Conservation (phyloP, 257 asterid genomes). For the Verbena officinalis region DNA sequence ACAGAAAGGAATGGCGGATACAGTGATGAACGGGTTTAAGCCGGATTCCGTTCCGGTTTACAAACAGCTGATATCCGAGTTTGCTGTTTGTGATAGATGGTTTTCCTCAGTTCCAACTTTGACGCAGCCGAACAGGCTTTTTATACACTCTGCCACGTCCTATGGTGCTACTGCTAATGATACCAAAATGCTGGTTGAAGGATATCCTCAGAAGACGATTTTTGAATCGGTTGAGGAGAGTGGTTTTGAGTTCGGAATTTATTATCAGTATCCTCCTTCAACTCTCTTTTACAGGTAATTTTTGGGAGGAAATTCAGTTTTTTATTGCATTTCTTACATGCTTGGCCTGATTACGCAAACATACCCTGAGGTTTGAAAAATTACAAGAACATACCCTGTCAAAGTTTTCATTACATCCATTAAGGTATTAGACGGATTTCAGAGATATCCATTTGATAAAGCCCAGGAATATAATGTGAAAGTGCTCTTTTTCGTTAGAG, state of each 20-base stretch:
- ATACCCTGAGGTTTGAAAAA: too few relatives aligned
- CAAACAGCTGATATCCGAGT: slow-evolving; percentile 56
- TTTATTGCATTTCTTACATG: background rate
- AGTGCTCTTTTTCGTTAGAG: too few relatives aligned
- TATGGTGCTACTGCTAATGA: slow-evolving; percentile 60
- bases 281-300: slow-evolving; percentile 68
- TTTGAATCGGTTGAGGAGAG: slow-evolving; percentile 66
- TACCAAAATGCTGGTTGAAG: slow-evolving; percentile 51
- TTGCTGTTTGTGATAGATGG: slow-evolving; percentile 83
- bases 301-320: too few relatives aligned
- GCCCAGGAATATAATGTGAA: too few relatives aligned
- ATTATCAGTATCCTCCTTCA: slow-evolving; percentile 65
- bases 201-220: slow-evolving; percentile 72
- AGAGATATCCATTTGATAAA: too few relatives aligned
- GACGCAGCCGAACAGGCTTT: slow-evolving; percentile 79
- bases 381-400: too few relatives aligned
- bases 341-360: too few relatives aligned
- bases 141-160: slow-evolving; percentile 74
- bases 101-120: slow-evolving; percentile 58
- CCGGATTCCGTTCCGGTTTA: slow-evolving; percentile 63
- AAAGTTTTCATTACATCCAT: too few relatives aligned
- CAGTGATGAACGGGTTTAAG: slow-evolving; percentile 68
- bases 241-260: slow-evolving; percentile 59
- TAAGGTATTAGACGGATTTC: too few relatives aligned
- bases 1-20: slow-evolving; percentile 49